Base-by-base conservation (phyloP, 108 stramenopile species). In the Ochromonas danica region DNA sequence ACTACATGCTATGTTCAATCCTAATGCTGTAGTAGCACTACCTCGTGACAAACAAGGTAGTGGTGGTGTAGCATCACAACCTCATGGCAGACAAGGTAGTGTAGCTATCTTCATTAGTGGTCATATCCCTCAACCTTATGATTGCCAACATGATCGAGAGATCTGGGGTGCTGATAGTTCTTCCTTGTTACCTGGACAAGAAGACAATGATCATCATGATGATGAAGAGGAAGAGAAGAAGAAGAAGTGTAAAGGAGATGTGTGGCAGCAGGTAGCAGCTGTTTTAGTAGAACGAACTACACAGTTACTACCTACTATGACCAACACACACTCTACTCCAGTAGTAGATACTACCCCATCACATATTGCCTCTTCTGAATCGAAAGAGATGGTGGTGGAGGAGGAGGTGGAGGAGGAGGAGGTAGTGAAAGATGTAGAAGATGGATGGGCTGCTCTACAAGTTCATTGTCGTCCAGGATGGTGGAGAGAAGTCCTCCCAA, bases 81-180 rank as follows among this genome's bases (percentile, higher is more conserved):
- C 63, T 67, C n/a, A n/a, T n/a, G n/a, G n/a, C n/a, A n/a, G n/a
- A n/a, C n/a, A n/a, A n/a, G n/a, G n/a, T n/a, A n/a, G n/a, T n/a
- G 31, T 67, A 10, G 3, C 6, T 67, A 67, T 67, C 6, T 67
- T 67, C 3, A 36, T 67, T 33, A 6, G 14, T 14, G 63, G 63
- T 67, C 63, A 67, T 36, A 67, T 31, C 3, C 14, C 3, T 36
- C 3, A 67, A 36, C 3, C 27, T 6, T 6, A 14, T 67, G 63
- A 67, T 67, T n/a, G n/a, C n/a, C n/a, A n/a, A n/a, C n/a, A n/a
- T n/a, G 27, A 14, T 6, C 17, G 63, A 36, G 31, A 28, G 17
- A 28, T 67, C 31, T 67, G 63, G 63, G 63, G 63, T 67, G 63
- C 63, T 10, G 35, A 67, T 67, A 25, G 30, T 31, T 67, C 63